phyloP scores from a whole-genome alignment of 2,329 filamentous ascomycete genomes.

The Dryadomyces quercivorus region DNA sequence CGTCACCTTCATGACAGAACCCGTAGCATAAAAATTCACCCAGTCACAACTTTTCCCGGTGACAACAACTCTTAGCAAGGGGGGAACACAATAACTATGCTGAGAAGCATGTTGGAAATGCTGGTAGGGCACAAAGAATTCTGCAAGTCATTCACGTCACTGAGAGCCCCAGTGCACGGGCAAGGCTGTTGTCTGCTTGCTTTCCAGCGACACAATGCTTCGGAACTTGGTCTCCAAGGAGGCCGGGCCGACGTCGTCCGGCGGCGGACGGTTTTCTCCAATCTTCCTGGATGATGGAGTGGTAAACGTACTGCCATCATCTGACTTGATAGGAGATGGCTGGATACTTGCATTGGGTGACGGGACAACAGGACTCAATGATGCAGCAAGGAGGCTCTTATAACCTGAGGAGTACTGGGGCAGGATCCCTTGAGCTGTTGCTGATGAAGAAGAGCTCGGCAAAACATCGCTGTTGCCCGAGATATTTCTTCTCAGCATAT shows the following conservation, averaged over 20 bases:
- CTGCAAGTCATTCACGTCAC: neutral
- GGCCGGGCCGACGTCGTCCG: constrained; percentile 13
- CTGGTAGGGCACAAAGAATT: neutral
- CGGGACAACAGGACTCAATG: constrained; percentile 3
- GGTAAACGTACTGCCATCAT: constrained; percentile 9
- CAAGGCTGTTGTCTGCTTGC: constrained; percentile 7
- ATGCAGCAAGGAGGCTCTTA: constrained; percentile 9
- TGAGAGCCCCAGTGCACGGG: constrained; percentile 7
- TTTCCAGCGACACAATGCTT: constrained; percentile 7
- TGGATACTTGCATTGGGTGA: constrained; percentile 10
- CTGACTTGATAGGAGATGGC: constrained; percentile 9
- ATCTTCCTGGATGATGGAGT: constrained; percentile 19
- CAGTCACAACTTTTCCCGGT: no score
- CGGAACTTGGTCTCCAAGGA: constrained; percentile 19
- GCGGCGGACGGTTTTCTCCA: constrained; percentile 32
- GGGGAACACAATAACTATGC: neutral
- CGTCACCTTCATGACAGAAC: neutral
- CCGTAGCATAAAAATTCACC: neutral
- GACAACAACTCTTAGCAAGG: no score
- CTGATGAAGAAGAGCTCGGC: constrained; percentile 34
- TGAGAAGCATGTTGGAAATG: neutral
- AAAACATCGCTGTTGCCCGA: constrained; percentile 22
- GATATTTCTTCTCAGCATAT: constrained; percentile 36
- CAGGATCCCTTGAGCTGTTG: constrained; percentile 38
- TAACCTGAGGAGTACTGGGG: constrained; percentile 12